Evolutionary conservation across 257 asterid species (phyloP).

Genomic region (Gentiana macrophylla): DNA sequence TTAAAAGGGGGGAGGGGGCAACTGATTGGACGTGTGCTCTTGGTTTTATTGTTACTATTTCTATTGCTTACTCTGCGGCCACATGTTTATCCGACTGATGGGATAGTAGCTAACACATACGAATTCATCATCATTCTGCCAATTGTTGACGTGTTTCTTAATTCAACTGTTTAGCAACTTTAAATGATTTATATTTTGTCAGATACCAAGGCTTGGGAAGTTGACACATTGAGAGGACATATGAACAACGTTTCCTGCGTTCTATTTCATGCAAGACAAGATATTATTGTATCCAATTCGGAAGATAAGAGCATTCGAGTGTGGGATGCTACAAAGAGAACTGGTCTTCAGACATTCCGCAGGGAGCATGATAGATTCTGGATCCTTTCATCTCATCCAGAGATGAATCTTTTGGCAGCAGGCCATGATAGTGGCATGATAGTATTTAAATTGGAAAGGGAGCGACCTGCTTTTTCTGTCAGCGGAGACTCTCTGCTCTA

Average conservation of each 20-base stretch:
- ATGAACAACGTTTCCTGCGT: slow-evolving; percentile 96
- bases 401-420: slow-evolving; percentile 96
- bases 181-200: slow-evolving; percentile 9
- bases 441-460: slow-evolving; percentile 94
- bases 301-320: slow-evolving; percentile 97
- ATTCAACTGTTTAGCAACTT: neutral
- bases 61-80: no score
- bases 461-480: slow-evolving; percentile 87
- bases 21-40: neutral
- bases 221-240: slow-evolving; percentile 97
- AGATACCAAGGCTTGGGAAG: slow-evolving; percentile 99
- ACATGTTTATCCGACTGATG: no score
- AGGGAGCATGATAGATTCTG: slow-evolving; percentile 98
- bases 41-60: no score
- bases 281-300: slow-evolving; percentile 87
- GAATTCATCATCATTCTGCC: neutral
- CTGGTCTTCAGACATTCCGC: slow-evolving; percentile 96
- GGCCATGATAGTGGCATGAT: slow-evolving; percentile 99
- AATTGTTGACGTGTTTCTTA: neutral
- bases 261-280: slow-evolving; percentile 79
- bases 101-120: no score
- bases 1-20: no score
- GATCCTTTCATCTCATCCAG: slow-evolving; percentile 95
- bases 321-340: slow-evolving; percentile 98
- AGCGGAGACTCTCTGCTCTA: slow-evolving; percentile 73